Evolutionary conservation across 352 stramenopile species (phyloP), one percentile per base, ranked within the genome.

Genomic region (Phytophthora foliorum): DNA sequence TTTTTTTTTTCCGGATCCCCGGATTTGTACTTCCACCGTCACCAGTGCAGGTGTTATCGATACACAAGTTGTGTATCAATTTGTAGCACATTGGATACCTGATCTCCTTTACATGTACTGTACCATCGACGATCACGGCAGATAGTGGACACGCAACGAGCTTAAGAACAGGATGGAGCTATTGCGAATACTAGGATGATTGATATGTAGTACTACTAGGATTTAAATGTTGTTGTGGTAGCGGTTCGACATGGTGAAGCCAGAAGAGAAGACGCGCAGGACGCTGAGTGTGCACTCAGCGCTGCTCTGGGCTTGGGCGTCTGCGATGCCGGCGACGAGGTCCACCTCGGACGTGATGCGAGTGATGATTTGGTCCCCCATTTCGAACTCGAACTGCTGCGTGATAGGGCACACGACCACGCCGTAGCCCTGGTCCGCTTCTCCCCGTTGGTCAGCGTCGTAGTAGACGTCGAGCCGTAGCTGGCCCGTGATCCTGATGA

Each of bases 271-370:
- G 41, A 25, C 64, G 22, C 45, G 56, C n/a, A 80, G 48, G 10
- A 75, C 56, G 22, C 48, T 67, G 8, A 80, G 63, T 34, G 52
- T 77, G 55, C 52, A 63, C 25, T 77, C 51, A 4, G 69, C 63
- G 10, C 39, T 52, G 41, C 56, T 72, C n/a, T 71, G 46, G 42
- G 58, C 54, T 48, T 77, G 42, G 2, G 45, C 60, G 10, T 60
- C 65, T 44, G 36, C 42, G 10, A 75, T 41, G 5, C 73, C 80
- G 4, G 61, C 58, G 0, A 87, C 36, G 50, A 82, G 73, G 55
- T 89, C 78, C 41, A 87, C 74, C 38, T 89, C 81, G 6, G 73
- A 84, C 0, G 78, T 85, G 46, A 89, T 76, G 17, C 74, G 76
- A 16, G 69, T 74, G 34, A 85, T 51, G 0, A 63, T 24, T n/a